Evolutionary conservation across 306 rosid genomes (phyloP).

Genomic region (Cucurbita pepo): DNA sequence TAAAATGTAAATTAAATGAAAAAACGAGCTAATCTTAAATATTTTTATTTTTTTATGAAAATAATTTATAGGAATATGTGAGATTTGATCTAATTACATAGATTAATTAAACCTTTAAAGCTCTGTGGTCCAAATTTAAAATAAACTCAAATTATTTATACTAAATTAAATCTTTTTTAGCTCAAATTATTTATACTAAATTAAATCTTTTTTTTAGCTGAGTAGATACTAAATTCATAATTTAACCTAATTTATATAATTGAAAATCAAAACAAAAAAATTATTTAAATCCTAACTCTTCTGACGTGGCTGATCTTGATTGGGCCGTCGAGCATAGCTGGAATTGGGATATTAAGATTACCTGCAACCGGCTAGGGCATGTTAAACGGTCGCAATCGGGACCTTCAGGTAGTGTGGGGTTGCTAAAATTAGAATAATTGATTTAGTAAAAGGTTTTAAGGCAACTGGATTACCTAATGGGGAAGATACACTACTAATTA

Average conservation of each 20-base stretch:
- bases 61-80: not conserved
- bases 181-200: no score
- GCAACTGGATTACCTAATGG: constrained; percentile 30
- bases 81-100: not conserved
- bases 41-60: not conserved
- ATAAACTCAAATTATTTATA: not conserved
- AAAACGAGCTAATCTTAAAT: no score
- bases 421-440: constrained; percentile 40
- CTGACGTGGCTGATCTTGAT: constrained; percentile 6
- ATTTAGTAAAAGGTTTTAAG: constrained; percentile 33
- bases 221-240: not conserved
- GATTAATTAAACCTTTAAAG: not conserved
- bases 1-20: not conserved
- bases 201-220: no score
- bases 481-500: constrained; percentile 25
- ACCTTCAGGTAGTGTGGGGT: constrained; percentile 3
- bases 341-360: not conserved
- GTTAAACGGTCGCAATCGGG: constrained; percentile 22
- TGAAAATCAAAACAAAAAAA: not conserved
- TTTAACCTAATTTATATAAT: not conserved
- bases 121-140: not conserved
- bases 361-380: constrained; percentile 32
- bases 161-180: no score
- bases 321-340: constrained; percentile 11
- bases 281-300: not conserved